Evolutionary conservation across 345 rosid genomes (phyloP).

Genomic region (Alliaria petiolata): DNA sequence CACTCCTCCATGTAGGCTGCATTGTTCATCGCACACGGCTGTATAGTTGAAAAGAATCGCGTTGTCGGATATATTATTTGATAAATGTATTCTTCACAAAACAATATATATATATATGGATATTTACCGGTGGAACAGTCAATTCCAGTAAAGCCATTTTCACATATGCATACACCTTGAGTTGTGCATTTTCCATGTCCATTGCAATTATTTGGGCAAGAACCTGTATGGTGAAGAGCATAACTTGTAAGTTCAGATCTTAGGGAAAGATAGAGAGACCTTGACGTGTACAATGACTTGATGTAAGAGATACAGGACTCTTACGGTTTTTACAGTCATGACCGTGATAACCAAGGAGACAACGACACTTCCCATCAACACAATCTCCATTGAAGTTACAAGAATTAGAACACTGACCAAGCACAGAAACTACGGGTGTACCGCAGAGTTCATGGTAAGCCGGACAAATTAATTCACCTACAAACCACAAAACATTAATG

Average conservation of each 20-base stretch:
- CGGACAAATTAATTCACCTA: slow-evolving; percentile 92
- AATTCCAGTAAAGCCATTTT: slow-evolving; percentile 74
- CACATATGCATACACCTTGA: slow-evolving; percentile 72
- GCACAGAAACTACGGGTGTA: slow-evolving; percentile 42
- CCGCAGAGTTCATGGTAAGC: slow-evolving; percentile 89
- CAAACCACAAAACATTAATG: slow-evolving; percentile 25
- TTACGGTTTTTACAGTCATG: slow-evolving; percentile 85
- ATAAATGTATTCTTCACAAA: not conserved
- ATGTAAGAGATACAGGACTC: slow-evolving; percentile 25
- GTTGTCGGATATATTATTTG: not conserved
- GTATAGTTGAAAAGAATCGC: slow-evolving; percentile 23
- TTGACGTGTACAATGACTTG: not conserved
- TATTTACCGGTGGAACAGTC: slow-evolving; percentile 92
- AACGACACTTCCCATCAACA: slow-evolving; percentile 75
- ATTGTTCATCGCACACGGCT: slow-evolving; percentile 97
- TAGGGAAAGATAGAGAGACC: slow-evolving; percentile 3
- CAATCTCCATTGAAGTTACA: slow-evolving; percentile 95
- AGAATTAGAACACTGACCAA: slow-evolving; percentile 76
- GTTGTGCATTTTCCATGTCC: slow-evolving; percentile 78
- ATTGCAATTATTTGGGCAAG: slow-evolving; percentile 83
- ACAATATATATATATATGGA: not conserved
- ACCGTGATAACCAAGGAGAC: slow-evolving; percentile 89
- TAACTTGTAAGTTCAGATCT: not conserved
- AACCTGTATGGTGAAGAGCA: slow-evolving; percentile 43
- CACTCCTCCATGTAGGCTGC: slow-evolving; percentile 98